Evolutionary conservation across 441 rosid species (phyloP).

Genomic region (Cnidoscolus chayamansa): DNA sequence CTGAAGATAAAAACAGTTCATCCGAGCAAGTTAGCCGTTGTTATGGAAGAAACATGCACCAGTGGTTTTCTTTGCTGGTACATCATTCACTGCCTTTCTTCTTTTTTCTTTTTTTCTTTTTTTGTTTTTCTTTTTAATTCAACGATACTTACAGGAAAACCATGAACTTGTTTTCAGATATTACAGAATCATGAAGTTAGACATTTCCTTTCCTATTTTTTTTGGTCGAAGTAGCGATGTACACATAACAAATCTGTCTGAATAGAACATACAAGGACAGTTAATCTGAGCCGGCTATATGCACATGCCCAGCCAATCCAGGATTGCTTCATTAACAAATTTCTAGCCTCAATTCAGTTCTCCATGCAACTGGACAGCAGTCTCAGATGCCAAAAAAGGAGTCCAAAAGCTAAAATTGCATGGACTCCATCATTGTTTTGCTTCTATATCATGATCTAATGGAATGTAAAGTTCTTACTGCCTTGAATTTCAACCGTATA

Average conservation of each 20-base stretch:
- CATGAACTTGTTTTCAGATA: not conserved
- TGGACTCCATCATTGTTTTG: slow-evolving; percentile 21
- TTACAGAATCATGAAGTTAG: slow-evolving; percentile 19
- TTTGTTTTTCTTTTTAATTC: too few relatives aligned
- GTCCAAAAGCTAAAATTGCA: slow-evolving; percentile 20
- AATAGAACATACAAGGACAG: slow-evolving; percentile 21
- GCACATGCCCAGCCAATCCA: slow-evolving; percentile 25
- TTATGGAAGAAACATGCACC: too few relatives aligned
- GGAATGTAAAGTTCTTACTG: slow-evolving; percentile 30
- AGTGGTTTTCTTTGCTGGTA: too few relatives aligned
- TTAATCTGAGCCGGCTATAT: slow-evolving; percentile 22
- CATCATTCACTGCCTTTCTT: too few relatives aligned
- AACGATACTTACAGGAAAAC: not conserved
- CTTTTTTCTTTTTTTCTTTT: too few relatives aligned
- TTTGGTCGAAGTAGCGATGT: slow-evolving; percentile 24
- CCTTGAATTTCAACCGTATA: slow-evolving; percentile 9
- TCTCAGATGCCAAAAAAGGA: slow-evolving; percentile 31
- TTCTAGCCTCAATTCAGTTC: slow-evolving; percentile 27
- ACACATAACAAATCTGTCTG: slow-evolving; percentile 32
- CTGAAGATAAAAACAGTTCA: too few relatives aligned
- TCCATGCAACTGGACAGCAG: slow-evolving; percentile 43
- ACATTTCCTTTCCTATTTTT: not conserved
- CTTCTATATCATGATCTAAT: slow-evolving; percentile 30
- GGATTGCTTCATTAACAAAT: slow-evolving; percentile 27
- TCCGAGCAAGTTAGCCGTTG: too few relatives aligned